phyloP scores from a whole-genome alignment of 2,329 filamentous ascomycete genomes.

The Aschersonia sp. region DNA sequence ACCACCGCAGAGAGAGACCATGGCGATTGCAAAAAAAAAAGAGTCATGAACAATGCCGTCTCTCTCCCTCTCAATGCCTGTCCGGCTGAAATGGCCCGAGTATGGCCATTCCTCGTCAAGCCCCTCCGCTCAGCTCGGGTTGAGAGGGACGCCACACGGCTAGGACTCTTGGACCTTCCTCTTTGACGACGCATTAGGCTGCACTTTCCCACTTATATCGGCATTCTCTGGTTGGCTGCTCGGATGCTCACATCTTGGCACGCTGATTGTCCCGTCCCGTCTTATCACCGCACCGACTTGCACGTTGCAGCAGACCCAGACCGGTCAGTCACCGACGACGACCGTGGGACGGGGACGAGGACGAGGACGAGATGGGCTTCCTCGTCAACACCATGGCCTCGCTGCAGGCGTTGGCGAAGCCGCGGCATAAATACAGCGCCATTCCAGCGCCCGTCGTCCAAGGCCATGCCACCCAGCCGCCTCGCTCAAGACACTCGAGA shows the following conservation, averaged over 20 bases:
- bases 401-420: slow-evolving; percentile 8
- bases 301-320: too few relatives aligned
- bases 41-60: not conserved
- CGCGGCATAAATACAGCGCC: slow-evolving; percentile 15
- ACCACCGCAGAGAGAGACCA: not conserved
- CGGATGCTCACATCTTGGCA: not conserved
- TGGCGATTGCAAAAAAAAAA: not conserved
- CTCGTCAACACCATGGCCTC: slow-evolving; percentile 1
- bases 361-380: slow-evolving; percentile 2
- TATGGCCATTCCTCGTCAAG: not conserved
- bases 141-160: not conserved
- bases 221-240: not conserved
- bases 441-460: slow-evolving; percentile 8
- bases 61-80: not conserved
- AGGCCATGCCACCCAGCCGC: slow-evolving; percentile 1
- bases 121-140: not conserved
- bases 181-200: not conserved
- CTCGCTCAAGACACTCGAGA: slow-evolving; percentile 5
- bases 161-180: not conserved
- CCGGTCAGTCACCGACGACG: too few relatives aligned
- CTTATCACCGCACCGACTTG: not conserved
- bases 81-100: not conserved
- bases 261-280: not conserved
- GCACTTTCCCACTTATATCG: not conserved
- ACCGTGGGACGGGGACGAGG: too few relatives aligned